These are phyloP conservation scores for Wickerhamiella domercqiae DNA, from an alignment of 805 yeast genomes.

Conservation along the genomic window DNA sequence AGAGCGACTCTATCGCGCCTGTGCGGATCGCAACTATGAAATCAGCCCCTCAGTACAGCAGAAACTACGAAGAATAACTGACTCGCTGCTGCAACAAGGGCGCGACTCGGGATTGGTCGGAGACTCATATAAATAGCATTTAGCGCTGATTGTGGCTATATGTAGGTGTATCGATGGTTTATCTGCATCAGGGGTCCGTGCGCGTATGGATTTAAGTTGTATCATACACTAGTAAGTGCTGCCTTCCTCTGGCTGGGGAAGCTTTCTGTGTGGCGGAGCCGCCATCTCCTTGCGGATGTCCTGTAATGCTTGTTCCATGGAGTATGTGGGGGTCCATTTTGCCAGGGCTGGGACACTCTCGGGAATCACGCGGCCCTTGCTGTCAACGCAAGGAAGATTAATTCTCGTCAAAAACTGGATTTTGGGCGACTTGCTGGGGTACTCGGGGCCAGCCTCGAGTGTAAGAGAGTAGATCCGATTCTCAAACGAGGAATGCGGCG, in stretches of 20 bases:
- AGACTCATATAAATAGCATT: no score
- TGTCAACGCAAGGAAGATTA: constrained; percentile 84
- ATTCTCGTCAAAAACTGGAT: constrained; percentile 71
- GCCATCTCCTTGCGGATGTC: constrained; percentile 84
- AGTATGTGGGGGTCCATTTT: constrained; percentile 78
- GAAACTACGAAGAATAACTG: not conserved
- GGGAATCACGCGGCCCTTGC: constrained; percentile 36
- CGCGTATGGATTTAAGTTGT: no score
- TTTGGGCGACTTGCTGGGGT: constrained; percentile 81
- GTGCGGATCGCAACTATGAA: not conserved
- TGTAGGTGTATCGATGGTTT: no score
- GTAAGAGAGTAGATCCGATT: constrained; percentile 79
- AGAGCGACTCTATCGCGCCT: not conserved
- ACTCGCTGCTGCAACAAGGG: not conserved
- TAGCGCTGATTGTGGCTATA: no score
- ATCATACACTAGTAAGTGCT: constrained; percentile 34
- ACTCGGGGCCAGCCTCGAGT: constrained; percentile 65
- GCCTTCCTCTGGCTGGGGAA: constrained; percentile 88
- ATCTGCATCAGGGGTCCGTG: no score
- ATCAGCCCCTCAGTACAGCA: not conserved
- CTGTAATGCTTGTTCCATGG: constrained; percentile 82
- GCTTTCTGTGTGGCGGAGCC: constrained; percentile 58
- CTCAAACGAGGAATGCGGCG: constrained; percentile 83
- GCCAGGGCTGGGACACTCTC: constrained; percentile 49
- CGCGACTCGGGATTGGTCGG: no score